Base-by-base conservation (phyloP, 495 filamentous ascomycete genomes). In the Lepraria neglecta region DNA sequence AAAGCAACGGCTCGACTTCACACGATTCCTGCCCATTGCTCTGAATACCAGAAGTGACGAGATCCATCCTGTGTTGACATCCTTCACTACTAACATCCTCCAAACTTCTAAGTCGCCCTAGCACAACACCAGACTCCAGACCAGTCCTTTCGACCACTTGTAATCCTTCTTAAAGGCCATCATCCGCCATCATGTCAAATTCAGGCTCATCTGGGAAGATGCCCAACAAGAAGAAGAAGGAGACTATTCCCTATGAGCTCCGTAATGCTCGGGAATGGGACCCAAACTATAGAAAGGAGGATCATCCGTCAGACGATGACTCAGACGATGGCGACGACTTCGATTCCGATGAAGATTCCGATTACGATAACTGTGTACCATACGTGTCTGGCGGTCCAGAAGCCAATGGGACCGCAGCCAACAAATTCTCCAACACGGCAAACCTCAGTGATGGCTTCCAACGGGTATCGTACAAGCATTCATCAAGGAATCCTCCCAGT, bases 211-310 rank as follows among this genome's bases (percentile, higher is more conserved):
- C 21, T 31, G n/a, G 17, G 11, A 35, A 12, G 14, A 27, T 7
- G 11, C 9, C 38, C 6, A 21, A 30, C 47, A 33, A 28, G 27
- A 45, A 51, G 21, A 28, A 56, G 54, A 56, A 56, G 38, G 58
- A 52, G 33, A 52, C 60, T n/a, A 55, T 60, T 7, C 62, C 62
- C 0, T 60, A 55, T 19, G 62, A 64, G 27, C 19, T 64, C n/a
- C 51, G 35, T 38, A 59, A 64, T 33, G 24, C 27, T 24, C 50
- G 48, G 24, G 62, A 59, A 4, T 60, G 56, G 62, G 61, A 63
- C 15, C 21, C 54, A 2, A 44, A 63, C 21, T 44, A 44, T n/a
- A 10, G 38, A 12, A 33, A 28, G 1, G 15, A 38, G 1, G 42
- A n/a, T 12, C 24, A 53, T 6, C 5, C 17, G 6, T 59, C 56